Base-by-base conservation (phyloP, 306 rosid species). In the Alnus glutinosa region DNA sequence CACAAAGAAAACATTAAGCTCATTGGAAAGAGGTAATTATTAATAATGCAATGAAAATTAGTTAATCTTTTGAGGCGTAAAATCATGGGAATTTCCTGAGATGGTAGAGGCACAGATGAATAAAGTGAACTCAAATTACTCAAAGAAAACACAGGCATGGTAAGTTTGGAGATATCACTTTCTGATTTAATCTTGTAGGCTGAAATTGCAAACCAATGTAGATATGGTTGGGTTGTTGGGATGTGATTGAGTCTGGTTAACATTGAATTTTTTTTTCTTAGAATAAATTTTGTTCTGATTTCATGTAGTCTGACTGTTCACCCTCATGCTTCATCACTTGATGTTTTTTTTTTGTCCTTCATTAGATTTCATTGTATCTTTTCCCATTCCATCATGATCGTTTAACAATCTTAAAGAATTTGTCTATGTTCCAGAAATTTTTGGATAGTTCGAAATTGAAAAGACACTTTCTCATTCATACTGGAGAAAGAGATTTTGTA, bases 371-470 rank as follows among this genome's bases (percentile, higher is more conserved):
- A 12, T 58, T 14, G n/a, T n/a, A 64, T 72, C 39, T 51, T 39
- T 10, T 50, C 46, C 76, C 52, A 32, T 6, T 12, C 2, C 36
- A 16, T 50, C 16, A 50, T 66, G 75, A 49, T 37, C 57, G 44
- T 64, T 67, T 46, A 23, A 7, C 36, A 23, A 54, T 68, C 55
- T 47, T 78, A 54, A 34, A 55, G n/a, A 64, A 32, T 64, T 46
- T 82, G 54, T 80, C 71, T 84, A 55, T 89, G 80, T 75, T 76
- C 88, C 97, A 95, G 99, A 95, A 95, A 93, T 95, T 93, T 88
- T 85, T 95, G 88, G 99, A 95, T 78, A 93, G 99, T 85, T 95
- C 99, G 62, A 95, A 95, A 92, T 77, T 95, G 93, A 93, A 93
- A 89, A 88, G 98, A 68, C 98, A 95, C 87, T 91, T 90, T 81